These are phyloP conservation scores for Phlebiopsis flavidoalba DNA, from an alignment of 768 basidiomycete genomes.

Conservation along the genomic window DNA sequence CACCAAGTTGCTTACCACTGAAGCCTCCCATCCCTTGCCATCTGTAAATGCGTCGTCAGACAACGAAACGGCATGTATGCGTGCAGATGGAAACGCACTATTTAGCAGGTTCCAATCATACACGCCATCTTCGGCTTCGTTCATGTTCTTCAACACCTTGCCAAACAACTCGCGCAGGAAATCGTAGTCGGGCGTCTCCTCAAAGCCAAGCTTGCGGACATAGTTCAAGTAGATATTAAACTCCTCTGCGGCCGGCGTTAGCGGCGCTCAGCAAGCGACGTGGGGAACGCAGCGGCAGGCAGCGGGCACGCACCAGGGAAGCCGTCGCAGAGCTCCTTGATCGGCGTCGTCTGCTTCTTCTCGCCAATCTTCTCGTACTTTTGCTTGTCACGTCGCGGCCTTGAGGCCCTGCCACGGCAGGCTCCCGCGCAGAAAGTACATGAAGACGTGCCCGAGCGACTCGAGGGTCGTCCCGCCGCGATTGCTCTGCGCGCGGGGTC, in stretches of 20 bases:
- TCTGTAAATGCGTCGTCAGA: conserved; percentile 33
- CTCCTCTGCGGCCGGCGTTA: conserved; percentile 59
- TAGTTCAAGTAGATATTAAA: conserved; percentile 99
- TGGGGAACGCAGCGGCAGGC: not conserved
- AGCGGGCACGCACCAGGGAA: conserved; percentile 66
- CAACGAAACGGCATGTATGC: not conserved
- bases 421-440: conserved; percentile 97
- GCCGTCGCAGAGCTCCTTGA: conserved; percentile 94
- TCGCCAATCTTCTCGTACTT: conserved; percentile 99
- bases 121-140: conserved; percentile 86
- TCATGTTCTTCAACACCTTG: conserved; percentile 88
- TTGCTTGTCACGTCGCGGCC: conserved; percentile 99
- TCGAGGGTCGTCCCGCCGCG: conserved; percentile 95
- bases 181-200: conserved; percentile 98
- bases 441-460: conserved; percentile 99
- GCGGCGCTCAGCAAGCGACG: conserved; percentile 3
- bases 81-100: conserved; percentile 35
- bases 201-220: conserved; percentile 97
- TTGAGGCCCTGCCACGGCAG: conserved; percentile 99
- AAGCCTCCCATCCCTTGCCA: conserved; percentile 93
- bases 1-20: conserved; percentile 46
- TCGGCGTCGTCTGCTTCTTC: conserved; percentile 98
- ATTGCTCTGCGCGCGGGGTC: conserved; percentile 55
- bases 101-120: conserved; percentile 97
- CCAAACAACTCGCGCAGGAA: conserved; percentile 93